Base-by-base conservation (phyloP, 2,329 filamentous ascomycete species). In the Chrysosporium queenslandicum region DNA sequence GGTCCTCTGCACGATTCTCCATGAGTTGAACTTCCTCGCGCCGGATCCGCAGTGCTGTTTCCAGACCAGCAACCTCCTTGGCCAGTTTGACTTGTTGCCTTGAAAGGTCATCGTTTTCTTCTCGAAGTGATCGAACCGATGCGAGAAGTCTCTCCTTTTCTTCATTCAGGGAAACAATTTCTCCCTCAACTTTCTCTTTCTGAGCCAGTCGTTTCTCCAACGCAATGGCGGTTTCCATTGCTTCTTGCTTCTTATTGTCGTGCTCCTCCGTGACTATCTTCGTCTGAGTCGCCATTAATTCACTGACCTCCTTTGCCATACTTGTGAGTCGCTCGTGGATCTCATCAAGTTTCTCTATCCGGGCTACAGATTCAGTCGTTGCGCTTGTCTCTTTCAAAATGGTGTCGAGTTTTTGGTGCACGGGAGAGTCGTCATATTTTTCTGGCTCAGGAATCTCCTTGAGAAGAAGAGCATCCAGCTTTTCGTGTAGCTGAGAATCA, bases 1-100 rank as follows among this genome's bases (percentile, higher is more conserved):
- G 76, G 2, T 82, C 80, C 66, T 96, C 89, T 2, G 91, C 92
- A 56, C 91, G 86, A 9, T 79, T 75, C 66, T 97, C 91, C 86
- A 98, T 96, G 23, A 86, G 78, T 42, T 87, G 82, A 54, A 98
- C 80, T 70, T 97, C 92, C 60, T 97, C 91, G 41, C 87, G 85
- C 51, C 92, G 85, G 53, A 97, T 83, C 16, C 85, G 81, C 27
- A 97, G 78, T 0, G 92, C 91, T 7, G 88, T 97, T 66, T 97
- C 88, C 1, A 98, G 78, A 7, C 88, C 87, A 4, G 89, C 90
- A 0, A 98, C 83, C 59, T 98, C 90, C 21, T 87, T 88, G 8
- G 82, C 82, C 25, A 96, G 75, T 52, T 84, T 81, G 42, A 83
- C 82, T 73, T 90, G 95, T 63, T 94, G 86, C 53, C 82, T 78